Evolutionary conservation across 176 grass and related monocot species (phyloP), one percentile per base, ranked within the genome.

Genomic region (Aegilops tauschii): DNA sequence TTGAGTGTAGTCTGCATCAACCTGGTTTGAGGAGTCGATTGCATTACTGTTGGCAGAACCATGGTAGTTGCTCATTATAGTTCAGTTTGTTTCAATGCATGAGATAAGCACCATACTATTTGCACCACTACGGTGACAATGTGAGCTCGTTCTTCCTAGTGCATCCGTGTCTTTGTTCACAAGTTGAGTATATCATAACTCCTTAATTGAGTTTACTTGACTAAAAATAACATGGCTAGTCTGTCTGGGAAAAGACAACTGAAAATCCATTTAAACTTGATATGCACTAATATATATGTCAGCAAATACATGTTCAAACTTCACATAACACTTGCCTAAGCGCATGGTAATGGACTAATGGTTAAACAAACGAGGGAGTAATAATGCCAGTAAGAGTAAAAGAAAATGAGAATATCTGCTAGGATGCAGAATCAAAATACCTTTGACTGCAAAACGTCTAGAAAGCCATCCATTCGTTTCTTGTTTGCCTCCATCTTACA

Each of bases 401-500:
- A 65, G 12, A 11, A 45, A 44, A 2, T 8, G 52, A 17, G 2
- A 21, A 25, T 80, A 29, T 66, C 21, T 85, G 3, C n/a, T 12
- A 62, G 29, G 40, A 65, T 37, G 30, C 28, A 80, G 54, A 84
- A 61, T 73, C 36, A 39, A 44, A 13, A 36, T 84, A 98, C 92
- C 83, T 95, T 95, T 66, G 76, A 65, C 39, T 80, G 86, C 79
- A 98, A 78, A 77, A 92, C 64, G 79, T 89, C 81, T 56, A 94
- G 81, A 74, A 98, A 98, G 52, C 86, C 84, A 86, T 86, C 88
- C 52, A 92, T 92, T 88, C 93, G 87, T 76, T 88, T 88, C 80
- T 93, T 89, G 63, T 98, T 98, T 75, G 86, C 86, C 49, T 98
- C 93, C 96, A 98, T 95, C 92, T 98, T 98, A 73, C 58, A 61